phyloP scores from a whole-genome alignment of 768 basidiomycete species.

The Rhizopogon sp. region DNA sequence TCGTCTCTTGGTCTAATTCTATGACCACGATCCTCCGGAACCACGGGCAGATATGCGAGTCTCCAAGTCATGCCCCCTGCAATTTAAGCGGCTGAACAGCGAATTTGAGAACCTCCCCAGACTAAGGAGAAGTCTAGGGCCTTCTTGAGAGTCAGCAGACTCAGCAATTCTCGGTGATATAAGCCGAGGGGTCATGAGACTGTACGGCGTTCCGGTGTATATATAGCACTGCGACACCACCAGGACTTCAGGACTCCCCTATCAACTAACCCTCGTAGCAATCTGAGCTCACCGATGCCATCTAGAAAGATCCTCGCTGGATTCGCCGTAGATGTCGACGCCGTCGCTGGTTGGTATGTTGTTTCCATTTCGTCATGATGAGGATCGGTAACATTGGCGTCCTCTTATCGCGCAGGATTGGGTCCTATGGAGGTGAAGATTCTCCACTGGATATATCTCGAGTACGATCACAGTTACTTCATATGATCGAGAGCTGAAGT shows the following conservation, averaged over 20 bases:
- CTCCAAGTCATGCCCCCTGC: too few species aligned
- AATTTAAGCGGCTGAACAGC: too few species aligned
- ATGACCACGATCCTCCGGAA: too few species aligned
- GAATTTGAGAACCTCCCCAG: too few species aligned
- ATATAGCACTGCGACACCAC: not conserved
- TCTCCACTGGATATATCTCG: slow-evolving; percentile 65
- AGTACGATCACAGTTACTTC: slow-evolving; percentile 22
- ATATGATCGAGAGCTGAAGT: not conserved
- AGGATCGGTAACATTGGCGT: not conserved
- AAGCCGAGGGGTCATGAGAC: not conserved
- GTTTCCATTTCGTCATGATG: not conserved
- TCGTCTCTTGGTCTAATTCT: too few species aligned
- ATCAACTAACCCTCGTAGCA: not conserved
- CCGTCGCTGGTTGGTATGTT: slow-evolving; percentile 60
- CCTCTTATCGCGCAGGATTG: slow-evolving; percentile 39
- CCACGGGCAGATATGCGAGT: too few species aligned
- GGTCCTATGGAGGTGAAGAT: slow-evolving; percentile 71
- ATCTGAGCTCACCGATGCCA: slow-evolving; percentile 26
- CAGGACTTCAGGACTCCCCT: not conserved
- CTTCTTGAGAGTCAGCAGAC: not conserved
- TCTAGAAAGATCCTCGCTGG: slow-evolving; percentile 48
- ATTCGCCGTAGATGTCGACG: slow-evolving; percentile 71
- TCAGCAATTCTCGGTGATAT: not conserved
- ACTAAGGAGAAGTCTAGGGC: too few species aligned
- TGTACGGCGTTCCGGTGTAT: not conserved